Evolutionary conservation across 169 alveolate species (phyloP).

Genomic region (Plasmodium yoelii): DNA sequence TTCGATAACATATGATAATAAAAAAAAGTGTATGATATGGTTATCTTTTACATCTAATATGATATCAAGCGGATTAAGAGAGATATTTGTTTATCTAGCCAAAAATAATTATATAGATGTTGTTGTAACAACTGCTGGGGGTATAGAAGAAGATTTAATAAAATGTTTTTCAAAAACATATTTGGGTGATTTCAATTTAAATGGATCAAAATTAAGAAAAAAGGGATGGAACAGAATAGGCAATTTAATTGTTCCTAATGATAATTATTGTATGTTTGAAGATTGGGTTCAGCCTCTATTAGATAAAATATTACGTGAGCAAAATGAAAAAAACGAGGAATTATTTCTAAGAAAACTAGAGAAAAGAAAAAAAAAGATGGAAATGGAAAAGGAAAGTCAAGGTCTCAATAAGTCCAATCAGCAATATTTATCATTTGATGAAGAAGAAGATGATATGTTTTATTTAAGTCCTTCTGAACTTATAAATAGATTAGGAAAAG

Average conservation of each 20-base stretch:
- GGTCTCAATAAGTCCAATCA: background rate
- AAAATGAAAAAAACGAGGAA: constrained; percentile 81
- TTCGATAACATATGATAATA: constrained; percentile 83
- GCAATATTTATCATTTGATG: constrained; percentile 17
- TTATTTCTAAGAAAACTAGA: constrained; percentile 42
- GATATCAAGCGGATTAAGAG: constrained; percentile 97
- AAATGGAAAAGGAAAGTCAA: background rate
- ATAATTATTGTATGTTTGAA: constrained; percentile 96
- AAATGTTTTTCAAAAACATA: constrained; percentile 96
- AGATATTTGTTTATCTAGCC: constrained; percentile 93
- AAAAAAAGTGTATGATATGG: constrained; percentile 95
- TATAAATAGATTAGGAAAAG: constrained; percentile 95
- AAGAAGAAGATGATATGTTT: constrained; percentile 86
- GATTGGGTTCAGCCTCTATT: constrained; percentile 98
- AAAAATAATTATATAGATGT: constrained; percentile 95
- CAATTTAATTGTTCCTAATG: constrained; percentile 97
- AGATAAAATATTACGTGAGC: constrained; percentile 93
- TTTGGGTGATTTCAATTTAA: constrained; percentile 91
- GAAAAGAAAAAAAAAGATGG: background rate
- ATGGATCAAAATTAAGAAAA: constrained; percentile 94
- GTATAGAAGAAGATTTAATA: constrained; percentile 99
- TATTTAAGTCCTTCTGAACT: constrained; percentile 92
- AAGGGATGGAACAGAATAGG: constrained; percentile 99
- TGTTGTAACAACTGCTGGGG: constrained; percentile 99
- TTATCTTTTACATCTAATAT: constrained; percentile 97